Evolutionary conservation across 225 moss, liverwort and hornwort genomes (phyloP), one percentile per base, ranked within the genome.

Genomic region (Thuidium tamariscinum): DNA sequence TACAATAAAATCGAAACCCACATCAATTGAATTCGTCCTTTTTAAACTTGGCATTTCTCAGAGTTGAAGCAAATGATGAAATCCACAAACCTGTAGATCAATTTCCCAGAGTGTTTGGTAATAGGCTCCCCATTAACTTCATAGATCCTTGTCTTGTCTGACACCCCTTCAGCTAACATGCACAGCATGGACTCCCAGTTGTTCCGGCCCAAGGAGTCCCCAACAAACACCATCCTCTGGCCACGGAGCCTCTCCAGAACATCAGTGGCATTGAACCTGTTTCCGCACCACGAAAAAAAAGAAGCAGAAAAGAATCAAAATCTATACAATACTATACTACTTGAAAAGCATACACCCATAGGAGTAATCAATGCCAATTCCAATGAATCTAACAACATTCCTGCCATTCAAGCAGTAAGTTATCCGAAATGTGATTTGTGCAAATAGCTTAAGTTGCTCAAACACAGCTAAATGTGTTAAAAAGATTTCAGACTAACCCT

Each of bases 181-280:
- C 98, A 98, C 60, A 98, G 54, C 96, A 98, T 94, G 0, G 98
- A 98, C 89, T 98, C 98, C 98, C 98, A 98, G 63, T 90, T 89
- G 91, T 98, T 98, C 13, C 98, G 92, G 20, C 97, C 98, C 59
- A 97, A 73, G 6, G 98, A 98, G 80, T 98, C 98, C 3, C 98
- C 98, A 6, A 98, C 96, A 36, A 94, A 98, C 41, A 89, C 98
- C 86, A 98, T 67, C 42, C 98, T 88, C 51, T 89, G 89, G 55
- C 88, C 93, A 5, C 97, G 92, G 68, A 98, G 78, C 84, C 93
- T 88, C 90, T 95, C 97, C 86, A 98, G 66, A 48, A 97, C 85
- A 42, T 94, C 87, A 29, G 83, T 92, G 0, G 98, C 91, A 82
- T 95, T 87, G 52, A 95, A 98, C 87, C 91, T 91, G 81, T 51